Evolutionary conservation across 768 basidiomycete genomes (phyloP).

Genomic region (Rhizopogon roseolus): DNA sequence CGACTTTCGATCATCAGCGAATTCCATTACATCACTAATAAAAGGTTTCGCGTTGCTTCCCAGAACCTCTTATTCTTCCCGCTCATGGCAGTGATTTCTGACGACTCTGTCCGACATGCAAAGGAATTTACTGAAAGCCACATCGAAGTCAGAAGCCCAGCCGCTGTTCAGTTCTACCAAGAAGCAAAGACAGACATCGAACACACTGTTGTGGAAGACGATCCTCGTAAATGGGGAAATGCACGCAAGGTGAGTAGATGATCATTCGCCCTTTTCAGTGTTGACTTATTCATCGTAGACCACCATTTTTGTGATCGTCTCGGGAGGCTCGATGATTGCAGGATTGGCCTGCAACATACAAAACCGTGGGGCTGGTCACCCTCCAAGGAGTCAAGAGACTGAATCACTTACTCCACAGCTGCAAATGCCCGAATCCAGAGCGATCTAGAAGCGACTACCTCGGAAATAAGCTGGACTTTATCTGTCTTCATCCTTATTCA

Average conservation of each 20-base stretch:
- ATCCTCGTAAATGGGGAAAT: constrained; percentile 58
- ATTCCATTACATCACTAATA: background rate
- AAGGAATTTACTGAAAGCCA: background rate
- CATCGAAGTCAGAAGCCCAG: background rate
- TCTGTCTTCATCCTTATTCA: constrained; percentile 72
- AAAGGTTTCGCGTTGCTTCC: background rate
- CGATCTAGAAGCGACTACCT: constrained; percentile 55
- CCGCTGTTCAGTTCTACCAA: background rate
- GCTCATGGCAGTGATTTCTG: background rate
- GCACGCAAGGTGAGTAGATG: constrained; percentile 44
- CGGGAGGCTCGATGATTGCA: constrained; percentile 21
- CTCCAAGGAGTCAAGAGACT: background rate
- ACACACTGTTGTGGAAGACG: constrained; percentile 45
- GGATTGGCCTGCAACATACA: constrained; percentile 21
- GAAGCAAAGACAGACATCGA: constrained; percentile 28
- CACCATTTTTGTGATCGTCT: constrained; percentile 19
- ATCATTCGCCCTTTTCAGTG: too few species aligned
- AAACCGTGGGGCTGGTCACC: constrained; percentile 17
- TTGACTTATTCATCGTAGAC: constrained; percentile 10
- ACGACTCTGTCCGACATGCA: background rate
- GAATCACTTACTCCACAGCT: constrained; percentile 33
- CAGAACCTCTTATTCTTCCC: background rate
- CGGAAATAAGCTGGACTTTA: constrained; percentile 63
- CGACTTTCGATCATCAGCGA: too few species aligned
- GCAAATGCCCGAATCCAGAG: constrained; percentile 61